These are phyloP conservation scores for Lactuca saligna DNA, from an alignment of 129 eudicot species.

Conservation along the genomic window DNA sequence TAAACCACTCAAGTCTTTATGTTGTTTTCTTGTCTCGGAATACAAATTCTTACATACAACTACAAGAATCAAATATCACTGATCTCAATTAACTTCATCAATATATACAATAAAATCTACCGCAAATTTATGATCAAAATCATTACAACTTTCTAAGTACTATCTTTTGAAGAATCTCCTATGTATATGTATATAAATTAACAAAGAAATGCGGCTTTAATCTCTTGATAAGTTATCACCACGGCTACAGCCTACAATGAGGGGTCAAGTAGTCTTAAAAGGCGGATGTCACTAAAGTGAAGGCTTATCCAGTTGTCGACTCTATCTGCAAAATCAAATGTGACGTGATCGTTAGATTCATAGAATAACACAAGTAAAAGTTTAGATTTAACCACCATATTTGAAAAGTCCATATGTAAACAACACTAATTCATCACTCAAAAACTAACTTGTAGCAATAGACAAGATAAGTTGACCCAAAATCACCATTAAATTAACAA, in stretches of 20 bases:
- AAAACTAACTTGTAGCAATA: not conserved
- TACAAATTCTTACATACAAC: not conserved
- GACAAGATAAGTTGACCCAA: not conserved
- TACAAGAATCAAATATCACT: not conserved
- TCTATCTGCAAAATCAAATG: constrained; percentile 5
- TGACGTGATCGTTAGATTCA: constrained; percentile 6
- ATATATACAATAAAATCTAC: constrained; percentile 11
- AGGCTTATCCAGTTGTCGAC: constrained; percentile 17
- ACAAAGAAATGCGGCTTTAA: not conserved
- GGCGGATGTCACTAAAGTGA: constrained; percentile 9
- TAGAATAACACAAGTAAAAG: not conserved
- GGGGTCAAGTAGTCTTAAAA: not conserved
- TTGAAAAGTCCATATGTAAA: not conserved
- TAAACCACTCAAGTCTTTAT: too few species aligned
- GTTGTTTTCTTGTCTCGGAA: too few species aligned
- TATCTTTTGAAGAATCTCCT: constrained; percentile 1
- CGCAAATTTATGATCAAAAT: constrained; percentile 1
- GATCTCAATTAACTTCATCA: not conserved
- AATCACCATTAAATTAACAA: not conserved
- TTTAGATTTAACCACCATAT: not conserved
- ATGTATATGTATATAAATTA: not conserved
- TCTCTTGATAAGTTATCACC: not conserved
- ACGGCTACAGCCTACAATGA: not conserved
- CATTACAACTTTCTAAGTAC: not conserved
- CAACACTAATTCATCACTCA: not conserved